Conservation (phyloP, 148 eudicot genomes). For the Chenopodium album region DNA sequence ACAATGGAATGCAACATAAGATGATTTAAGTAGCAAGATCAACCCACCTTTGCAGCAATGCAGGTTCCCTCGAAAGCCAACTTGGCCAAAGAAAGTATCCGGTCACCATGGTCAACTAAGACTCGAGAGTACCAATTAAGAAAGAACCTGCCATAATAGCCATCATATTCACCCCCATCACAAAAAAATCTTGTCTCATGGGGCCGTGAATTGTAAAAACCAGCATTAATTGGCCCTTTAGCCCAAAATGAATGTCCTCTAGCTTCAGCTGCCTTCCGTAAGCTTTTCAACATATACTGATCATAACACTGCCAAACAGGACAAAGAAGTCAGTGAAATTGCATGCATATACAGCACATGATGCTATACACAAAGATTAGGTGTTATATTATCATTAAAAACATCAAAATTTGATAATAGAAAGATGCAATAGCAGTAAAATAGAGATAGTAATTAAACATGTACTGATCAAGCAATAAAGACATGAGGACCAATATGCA, state of each 20-base stretch:
- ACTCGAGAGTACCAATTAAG: constrained; percentile 90
- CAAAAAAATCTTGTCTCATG: constrained; percentile 97
- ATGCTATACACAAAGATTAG: background rate
- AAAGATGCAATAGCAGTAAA: background rate
- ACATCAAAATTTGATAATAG: background rate
- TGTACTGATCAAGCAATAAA: background rate
- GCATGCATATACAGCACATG: constrained; percentile 1
- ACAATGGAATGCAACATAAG: background rate
- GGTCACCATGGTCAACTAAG: constrained; percentile 84
- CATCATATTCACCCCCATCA: constrained; percentile 93
- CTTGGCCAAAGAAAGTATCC: constrained; percentile 79
- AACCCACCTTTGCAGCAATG: constrained; percentile 76
- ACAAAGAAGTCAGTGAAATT: constrained; percentile 1
- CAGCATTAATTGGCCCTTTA: constrained; percentile 84
- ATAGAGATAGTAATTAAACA: background rate
- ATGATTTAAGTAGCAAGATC: constrained; percentile 8
- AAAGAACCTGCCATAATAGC: constrained; percentile 92
- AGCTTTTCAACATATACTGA: constrained; percentile 76
- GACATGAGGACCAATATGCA: constrained; percentile 12
- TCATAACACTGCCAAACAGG: constrained; percentile 80
- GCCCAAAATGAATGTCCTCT: constrained; percentile 92
- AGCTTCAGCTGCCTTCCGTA: constrained; percentile 79
- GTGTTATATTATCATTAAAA: background rate
- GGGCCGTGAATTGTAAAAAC: constrained; percentile 90
- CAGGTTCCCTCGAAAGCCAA: constrained; percentile 86